Evolutionary conservation across 2,329 filamentous ascomycete genomes (phyloP).

Genomic region (Penicillium janthinellum): DNA sequence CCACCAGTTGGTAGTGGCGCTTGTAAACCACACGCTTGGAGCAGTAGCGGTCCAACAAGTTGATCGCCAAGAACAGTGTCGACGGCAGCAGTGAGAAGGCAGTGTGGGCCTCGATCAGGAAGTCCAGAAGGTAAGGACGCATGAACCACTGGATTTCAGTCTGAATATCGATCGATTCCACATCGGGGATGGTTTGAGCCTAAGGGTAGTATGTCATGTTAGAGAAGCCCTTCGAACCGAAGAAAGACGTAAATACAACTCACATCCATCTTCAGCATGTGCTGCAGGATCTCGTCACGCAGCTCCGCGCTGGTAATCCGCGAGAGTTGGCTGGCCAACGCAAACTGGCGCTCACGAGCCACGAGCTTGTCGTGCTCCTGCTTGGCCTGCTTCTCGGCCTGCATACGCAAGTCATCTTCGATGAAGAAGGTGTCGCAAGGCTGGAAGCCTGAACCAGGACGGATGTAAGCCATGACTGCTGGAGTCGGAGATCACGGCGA

Average conservation of each 20-base stretch:
- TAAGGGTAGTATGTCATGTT: constrained; percentile 39
- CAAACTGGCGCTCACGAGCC: constrained; percentile 80
- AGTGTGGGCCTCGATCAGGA: constrained; percentile 93
- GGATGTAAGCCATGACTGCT: constrained; percentile 58
- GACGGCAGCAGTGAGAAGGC: constrained; percentile 93
- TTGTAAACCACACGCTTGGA: constrained; percentile 98
- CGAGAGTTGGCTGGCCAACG: constrained; percentile 86
- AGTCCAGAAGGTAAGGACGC: constrained; percentile 96
- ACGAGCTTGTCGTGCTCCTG: constrained; percentile 77
- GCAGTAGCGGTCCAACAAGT: constrained; percentile 96
- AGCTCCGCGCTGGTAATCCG: constrained; percentile 85
- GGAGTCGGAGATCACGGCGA: constrained; percentile 14
- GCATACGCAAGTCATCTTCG: constrained; percentile 63
- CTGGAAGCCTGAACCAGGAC: constrained; percentile 57
- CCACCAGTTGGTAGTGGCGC: constrained; percentile 96
- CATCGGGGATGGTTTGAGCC: constrained; percentile 89
- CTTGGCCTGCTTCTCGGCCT: constrained; percentile 50
- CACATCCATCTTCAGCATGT: constrained; percentile 93
- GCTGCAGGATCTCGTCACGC: constrained; percentile 87
- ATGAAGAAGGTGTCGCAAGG: constrained; percentile 71
- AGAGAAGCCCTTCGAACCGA: neutral
- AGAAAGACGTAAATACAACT: constrained; percentile 24
- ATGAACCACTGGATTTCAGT: constrained; percentile 99
- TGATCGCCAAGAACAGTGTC: constrained; percentile 93
- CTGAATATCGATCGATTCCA: constrained; percentile 97